These are phyloP conservation scores for Coemansia sp. DNA, from an alignment of 192 early-diverging fungal genomes.

Conservation along the genomic window DNA sequence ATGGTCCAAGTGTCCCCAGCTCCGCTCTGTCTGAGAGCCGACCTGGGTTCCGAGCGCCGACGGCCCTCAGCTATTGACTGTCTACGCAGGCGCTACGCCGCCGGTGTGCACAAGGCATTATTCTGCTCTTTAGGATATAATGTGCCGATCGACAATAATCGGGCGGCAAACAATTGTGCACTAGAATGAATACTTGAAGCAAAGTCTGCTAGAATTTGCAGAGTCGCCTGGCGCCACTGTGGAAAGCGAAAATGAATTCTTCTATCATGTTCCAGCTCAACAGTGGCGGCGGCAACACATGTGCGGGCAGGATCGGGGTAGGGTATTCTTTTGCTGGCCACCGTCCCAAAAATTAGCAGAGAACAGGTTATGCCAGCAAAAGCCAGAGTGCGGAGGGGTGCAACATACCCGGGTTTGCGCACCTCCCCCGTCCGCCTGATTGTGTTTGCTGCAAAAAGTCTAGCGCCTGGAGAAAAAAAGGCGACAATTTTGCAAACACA, in stretches of 20 bases:
- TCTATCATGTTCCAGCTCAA: neutral
- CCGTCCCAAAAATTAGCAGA: neutral
- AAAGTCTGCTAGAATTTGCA: too few species aligned
- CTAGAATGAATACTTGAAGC: neutral
- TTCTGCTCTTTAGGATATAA: neutral
- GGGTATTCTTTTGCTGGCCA: neutral
- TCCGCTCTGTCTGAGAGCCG: neutral
- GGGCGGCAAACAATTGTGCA: neutral
- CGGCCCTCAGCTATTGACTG: too few species aligned
- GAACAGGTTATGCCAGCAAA: neutral
- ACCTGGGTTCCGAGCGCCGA: neutral
- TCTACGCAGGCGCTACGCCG: too few species aligned
- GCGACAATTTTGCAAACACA: neutral
- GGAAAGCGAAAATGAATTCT: neutral
- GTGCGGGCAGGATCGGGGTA: constrained; percentile 1
- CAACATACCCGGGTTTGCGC: neutral
- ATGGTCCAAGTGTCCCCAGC: neutral
- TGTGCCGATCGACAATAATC: neutral
- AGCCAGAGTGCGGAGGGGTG: neutral
- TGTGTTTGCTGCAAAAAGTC: neutral
- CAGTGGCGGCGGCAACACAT: neutral
- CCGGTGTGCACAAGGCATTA: neutral
- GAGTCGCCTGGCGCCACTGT: neutral
- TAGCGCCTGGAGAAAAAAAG: neutral
- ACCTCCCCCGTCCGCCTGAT: neutral